These are phyloP conservation scores for Conringia planisiliqua DNA, from an alignment of 345 rosid genomes.

Conservation along the genomic window DNA sequence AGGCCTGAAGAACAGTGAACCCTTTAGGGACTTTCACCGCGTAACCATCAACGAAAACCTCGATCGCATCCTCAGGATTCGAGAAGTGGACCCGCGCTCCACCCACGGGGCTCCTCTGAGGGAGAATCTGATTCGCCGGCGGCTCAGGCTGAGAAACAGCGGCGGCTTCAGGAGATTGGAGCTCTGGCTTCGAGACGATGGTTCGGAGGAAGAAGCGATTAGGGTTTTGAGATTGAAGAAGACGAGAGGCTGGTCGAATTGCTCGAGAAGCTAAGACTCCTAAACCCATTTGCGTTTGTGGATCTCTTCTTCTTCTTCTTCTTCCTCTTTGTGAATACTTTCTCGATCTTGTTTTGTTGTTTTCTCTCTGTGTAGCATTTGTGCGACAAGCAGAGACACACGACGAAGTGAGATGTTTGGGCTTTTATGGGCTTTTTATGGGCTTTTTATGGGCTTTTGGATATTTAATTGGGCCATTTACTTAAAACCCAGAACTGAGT, in stretches of 20 bases:
- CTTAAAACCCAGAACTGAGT: background rate
- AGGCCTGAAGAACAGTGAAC: slow-evolving; percentile 92
- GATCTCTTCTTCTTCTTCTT: slow-evolving; percentile 27
- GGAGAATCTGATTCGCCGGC: slow-evolving; percentile 48
- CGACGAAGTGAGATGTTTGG: slow-evolving; percentile 7
- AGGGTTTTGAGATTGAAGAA: slow-evolving; percentile 38
- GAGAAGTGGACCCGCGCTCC: slow-evolving; percentile 85
- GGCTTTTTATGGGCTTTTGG: background rate
- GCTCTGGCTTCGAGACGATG: slow-evolving; percentile 69
- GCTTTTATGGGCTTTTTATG: slow-evolving; percentile 13
- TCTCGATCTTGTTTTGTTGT: slow-evolving; percentile 25
- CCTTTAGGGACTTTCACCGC: slow-evolving; percentile 98
- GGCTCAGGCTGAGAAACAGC: slow-evolving; percentile 51
- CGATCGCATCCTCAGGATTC: slow-evolving; percentile 92
- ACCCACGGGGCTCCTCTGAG: slow-evolving; percentile 61
- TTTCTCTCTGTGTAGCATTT: background rate
- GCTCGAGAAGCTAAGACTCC: slow-evolving; percentile 75
- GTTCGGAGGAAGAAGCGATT: slow-evolving; percentile 50
- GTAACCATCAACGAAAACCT: slow-evolving; percentile 90
- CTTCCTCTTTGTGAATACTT: background rate
- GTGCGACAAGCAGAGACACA: background rate
- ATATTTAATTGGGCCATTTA: background rate
- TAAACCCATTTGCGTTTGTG: slow-evolving; percentile 61
- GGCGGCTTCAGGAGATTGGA: slow-evolving; percentile 66
- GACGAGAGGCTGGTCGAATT: slow-evolving; percentile 39